Conservation (phyloP, 192 early-diverging fungal genomes). For the Backusella australiensis region DNA sequence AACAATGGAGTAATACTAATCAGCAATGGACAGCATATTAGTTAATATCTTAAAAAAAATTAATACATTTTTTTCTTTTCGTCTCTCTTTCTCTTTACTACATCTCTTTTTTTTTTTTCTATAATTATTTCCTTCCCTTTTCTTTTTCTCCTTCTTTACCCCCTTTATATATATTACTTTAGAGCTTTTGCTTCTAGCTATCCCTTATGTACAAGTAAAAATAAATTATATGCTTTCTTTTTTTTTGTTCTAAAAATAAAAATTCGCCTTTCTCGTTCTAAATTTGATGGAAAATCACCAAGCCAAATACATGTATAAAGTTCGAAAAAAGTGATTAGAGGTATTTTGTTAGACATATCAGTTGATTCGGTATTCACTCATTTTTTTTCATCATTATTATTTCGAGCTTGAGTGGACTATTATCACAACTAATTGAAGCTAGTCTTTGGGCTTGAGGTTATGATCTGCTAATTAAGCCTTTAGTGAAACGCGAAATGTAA, state of each 20-base stretch:
- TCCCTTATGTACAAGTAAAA: conserved; percentile 1
- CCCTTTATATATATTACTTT: neutral
- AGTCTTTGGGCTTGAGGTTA: too few relatives aligned
- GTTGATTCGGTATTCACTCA: too few relatives aligned
- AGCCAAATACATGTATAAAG: too few relatives aligned
- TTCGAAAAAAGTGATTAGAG: too few relatives aligned
- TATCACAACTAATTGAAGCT: too few relatives aligned
- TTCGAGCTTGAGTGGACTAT: too few relatives aligned
- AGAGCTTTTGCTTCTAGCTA: neutral
- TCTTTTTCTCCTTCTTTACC: neutral
- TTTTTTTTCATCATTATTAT: too few relatives aligned
- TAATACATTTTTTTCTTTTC: neutral
- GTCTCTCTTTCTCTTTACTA: neutral
- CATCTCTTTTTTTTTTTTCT: neutral
- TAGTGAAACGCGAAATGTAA: too few relatives aligned
- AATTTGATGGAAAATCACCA: too few relatives aligned
- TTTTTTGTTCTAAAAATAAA: neutral
- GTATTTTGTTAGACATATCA: too few relatives aligned
- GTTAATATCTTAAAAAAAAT: neutral
- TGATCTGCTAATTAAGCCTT: too few relatives aligned
- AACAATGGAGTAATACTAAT: neutral
- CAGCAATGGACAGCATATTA: neutral
- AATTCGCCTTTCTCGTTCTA: neutral
- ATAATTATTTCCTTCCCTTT: neutral
- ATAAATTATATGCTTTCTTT: neutral